Percentiles rank a stretch among this genome's conserved stretches.
Evolutionary conservation across 306 rosid species (phyloP).

Genomic region (Vigna reflexopilosa): DNA sequence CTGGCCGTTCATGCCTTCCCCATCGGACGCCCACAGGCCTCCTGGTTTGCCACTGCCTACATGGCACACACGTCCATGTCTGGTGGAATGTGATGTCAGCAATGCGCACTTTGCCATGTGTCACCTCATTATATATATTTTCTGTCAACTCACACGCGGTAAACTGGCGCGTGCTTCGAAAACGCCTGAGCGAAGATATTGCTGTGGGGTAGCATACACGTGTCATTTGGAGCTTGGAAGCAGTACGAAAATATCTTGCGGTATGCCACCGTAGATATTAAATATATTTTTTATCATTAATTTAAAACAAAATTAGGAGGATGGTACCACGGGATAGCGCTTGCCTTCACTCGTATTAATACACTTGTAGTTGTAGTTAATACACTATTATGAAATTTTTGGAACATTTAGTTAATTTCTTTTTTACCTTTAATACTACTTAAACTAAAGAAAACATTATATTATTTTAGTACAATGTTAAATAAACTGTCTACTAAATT

Average conservation of each 20-base stretch:
- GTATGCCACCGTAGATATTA: conserved; percentile 5
- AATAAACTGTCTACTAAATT: too few relatives aligned
- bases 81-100: conserved; percentile 14
- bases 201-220: background rate
- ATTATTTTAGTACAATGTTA: too few relatives aligned
- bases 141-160: background rate
- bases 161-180: background rate
- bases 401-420: too few relatives aligned
- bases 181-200: background rate
- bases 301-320: background rate
- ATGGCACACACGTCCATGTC: conserved; percentile 39
- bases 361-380: too few relatives aligned
- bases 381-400: too few relatives aligned
- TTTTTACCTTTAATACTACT: too few relatives aligned
- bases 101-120: conserved; percentile 4
- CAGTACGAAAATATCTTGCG: conserved; percentile 1
- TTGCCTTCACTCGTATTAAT: too few relatives aligned
- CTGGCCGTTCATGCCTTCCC: background rate
- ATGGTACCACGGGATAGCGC: too few relatives aligned
- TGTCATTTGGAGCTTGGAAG: background rate
- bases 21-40: background rate
- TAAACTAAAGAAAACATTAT: too few relatives aligned
- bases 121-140: background rate
- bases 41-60: background rate
- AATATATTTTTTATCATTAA: background rate